Conservation (phyloP, 768 basidiomycete genomes). For the Auricularia sp. region DNA sequence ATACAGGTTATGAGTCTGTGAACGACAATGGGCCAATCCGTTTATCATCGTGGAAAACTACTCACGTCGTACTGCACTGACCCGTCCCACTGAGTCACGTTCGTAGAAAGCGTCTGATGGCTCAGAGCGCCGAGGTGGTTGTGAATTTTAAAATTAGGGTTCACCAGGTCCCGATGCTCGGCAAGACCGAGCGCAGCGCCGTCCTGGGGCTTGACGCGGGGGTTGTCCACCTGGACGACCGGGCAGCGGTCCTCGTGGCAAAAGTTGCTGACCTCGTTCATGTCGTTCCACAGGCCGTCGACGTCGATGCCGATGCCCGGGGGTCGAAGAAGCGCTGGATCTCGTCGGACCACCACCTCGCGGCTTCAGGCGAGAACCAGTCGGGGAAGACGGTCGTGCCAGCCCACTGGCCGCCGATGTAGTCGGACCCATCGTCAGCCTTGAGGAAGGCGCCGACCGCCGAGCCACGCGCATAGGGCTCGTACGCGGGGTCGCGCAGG, state of each 20-base stretch:
- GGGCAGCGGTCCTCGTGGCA: slow-evolving; percentile 10
- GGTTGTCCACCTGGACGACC: neutral
- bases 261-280: slow-evolving; percentile 65
- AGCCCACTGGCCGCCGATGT: slow-evolving; percentile 53
- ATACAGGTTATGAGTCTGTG: slow-evolving; percentile 40
- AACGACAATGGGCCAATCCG: no score
- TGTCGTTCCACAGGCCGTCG: slow-evolving; percentile 62
- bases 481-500: slow-evolving; percentile 17
- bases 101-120: slow-evolving; percentile 3
- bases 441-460: slow-evolving; percentile 50
- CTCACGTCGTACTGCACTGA: slow-evolving; percentile 44
- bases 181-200: slow-evolving; percentile 7
- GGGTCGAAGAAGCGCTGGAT: slow-evolving; percentile 47
- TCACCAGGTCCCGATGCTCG: slow-evolving; percentile 27
- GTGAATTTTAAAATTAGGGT: slow-evolving; percentile 49
- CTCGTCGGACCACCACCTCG: slow-evolving; percentile 52
- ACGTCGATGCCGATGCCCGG: slow-evolving; percentile 52
- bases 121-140: slow-evolving; percentile 32
- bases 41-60: no score
- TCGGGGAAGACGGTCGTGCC: slow-evolving; percentile 57
- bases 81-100: slow-evolving; percentile 47
- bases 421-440: slow-evolving; percentile 47
- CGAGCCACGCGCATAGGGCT: slow-evolving; percentile 44
- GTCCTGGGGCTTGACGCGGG: slow-evolving; percentile 18
- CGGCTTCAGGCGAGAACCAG: slow-evolving; percentile 48